Base-by-base conservation (phyloP, 1,139 yeast genomes). In the Yamadazyma sp. region DNA sequence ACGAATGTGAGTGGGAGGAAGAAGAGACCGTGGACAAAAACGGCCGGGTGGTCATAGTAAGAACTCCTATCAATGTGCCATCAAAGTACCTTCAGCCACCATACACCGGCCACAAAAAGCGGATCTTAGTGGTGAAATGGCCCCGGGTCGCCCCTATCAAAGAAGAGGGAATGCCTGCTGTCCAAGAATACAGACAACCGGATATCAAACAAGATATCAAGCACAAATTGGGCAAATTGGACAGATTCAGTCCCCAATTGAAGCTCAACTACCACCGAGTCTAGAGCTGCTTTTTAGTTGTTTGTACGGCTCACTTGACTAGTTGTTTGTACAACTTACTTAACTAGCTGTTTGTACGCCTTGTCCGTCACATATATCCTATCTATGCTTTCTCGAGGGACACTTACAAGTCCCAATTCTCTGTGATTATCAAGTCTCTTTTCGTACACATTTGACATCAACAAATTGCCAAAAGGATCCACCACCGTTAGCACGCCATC, bases 391-490 rank as follows among this genome's bases (percentile, higher is more conserved):
- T 56, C 57, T 43, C 62, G 53, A 1, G 76, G 76, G 3, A 71
- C 64, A 54, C 77, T 71, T n/a, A 70, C 75, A 42, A 71, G 54
- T 0, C 76, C 77, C 34, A 70, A 52, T 36, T 67, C 70, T 50
- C 77, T 54, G 23, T 46, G 50, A 39, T 60, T 48, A 17, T 67
- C 42, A 31, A 51, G 53, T 40, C 64, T 71, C 2, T 39, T 58
- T 43, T 71, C 76, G 39, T 47, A 56, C 3, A 61, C 66, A 42
- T 67, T 59, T 11, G 69, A 58, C 37, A 71, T 42, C 13, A 71
- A 54, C 33, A 71, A 45, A 45, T 71, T 70, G 1, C 77, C 77
- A 53, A 69, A 71, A 1, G 76, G 75, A 44, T 71, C 77, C 14
- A 70, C 60, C 4, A 62, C 76, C 1, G 74, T 64, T 30, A 71